Evolutionary conservation across 805 yeast species (phyloP).

Genomic region (Spathaspora arborariae): DNA sequence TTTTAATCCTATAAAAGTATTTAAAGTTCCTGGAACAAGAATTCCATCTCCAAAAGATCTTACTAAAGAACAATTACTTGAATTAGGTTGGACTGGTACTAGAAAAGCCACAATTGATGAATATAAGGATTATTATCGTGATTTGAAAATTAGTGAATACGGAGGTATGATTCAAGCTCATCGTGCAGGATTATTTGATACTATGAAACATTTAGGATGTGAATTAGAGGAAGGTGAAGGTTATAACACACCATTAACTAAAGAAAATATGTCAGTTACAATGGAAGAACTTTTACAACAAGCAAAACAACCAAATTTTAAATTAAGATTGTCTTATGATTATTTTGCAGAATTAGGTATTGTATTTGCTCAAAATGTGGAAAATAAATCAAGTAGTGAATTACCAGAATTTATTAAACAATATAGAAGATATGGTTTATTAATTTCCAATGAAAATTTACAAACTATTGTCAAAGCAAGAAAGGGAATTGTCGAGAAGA

Average conservation of each 20-base stretch:
- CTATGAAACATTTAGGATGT: constrained; percentile 56
- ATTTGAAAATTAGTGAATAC: constrained; percentile 54
- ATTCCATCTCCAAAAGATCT: constrained; percentile 14
- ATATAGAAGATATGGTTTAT: constrained; percentile 66
- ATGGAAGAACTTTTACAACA: constrained; percentile 23
- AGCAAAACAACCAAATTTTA: constrained; percentile 22
- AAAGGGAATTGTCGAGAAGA: constrained; percentile 16
- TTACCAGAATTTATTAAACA: constrained; percentile 48
- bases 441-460: constrained; percentile 43
- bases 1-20: constrained; percentile 59
- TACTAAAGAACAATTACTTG: constrained; percentile 53
- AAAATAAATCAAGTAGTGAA: constrained; percentile 36
- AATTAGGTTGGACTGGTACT: constrained; percentile 94
- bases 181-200: constrained; percentile 63
- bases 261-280: constrained; percentile 24
- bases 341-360: constrained; percentile 51
- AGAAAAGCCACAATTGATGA: constrained; percentile 67
- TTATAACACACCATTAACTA: constrained; percentile 53
- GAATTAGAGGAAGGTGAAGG: constrained; percentile 80
- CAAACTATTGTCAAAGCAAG: constrained; percentile 36
- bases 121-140: constrained; percentile 68
- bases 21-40: constrained; percentile 1
- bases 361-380: constrained; percentile 38
- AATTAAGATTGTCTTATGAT: constrained; percentile 54
- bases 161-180: constrained; percentile 81